Percentiles rank a stretch among this genome's conserved stretches.
phyloP scores from a whole-genome alignment of 305 asterid genomes.

The Euphrasia arctica region DNA sequence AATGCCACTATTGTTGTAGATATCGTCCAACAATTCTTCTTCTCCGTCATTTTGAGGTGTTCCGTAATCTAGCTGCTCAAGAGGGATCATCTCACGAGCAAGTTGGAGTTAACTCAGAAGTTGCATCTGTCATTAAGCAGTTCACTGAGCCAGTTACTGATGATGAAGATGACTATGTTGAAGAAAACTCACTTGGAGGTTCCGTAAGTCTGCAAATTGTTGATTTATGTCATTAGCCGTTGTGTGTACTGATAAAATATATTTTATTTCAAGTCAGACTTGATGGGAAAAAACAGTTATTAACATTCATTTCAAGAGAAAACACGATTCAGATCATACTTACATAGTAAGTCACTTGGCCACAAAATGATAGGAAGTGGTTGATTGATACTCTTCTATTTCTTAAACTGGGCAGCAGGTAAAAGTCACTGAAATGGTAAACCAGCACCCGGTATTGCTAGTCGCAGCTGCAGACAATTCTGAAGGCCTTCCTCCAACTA shows the following conservation, averaged over 20 bases:
- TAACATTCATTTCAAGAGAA: slow-evolving; percentile 3
- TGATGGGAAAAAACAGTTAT: neutral
- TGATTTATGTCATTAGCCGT: slow-evolving; percentile 11
- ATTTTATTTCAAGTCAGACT: slow-evolving; percentile 18
- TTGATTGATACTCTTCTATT: slow-evolving; percentile 22
- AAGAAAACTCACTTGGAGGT: slow-evolving; percentile 42
- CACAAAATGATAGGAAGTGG: slow-evolving; percentile 19
- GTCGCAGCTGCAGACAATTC: slow-evolving; percentile 80
- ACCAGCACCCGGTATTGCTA: slow-evolving; percentile 69
- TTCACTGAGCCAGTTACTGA: slow-evolving; percentile 66
- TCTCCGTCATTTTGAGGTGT: slow-evolving; percentile 92
- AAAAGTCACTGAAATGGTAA: slow-evolving; percentile 38
- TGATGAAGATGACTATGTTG: slow-evolving; percentile 45
- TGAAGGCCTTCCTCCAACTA: slow-evolving; percentile 87
- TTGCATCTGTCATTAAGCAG: slow-evolving; percentile 79
- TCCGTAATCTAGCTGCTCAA: slow-evolving; percentile 59
- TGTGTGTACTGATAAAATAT: slow-evolving; percentile 18
- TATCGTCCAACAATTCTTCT: slow-evolving; percentile 85
- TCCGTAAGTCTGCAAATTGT: slow-evolving; percentile 44
- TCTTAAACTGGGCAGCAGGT: slow-evolving; percentile 39
- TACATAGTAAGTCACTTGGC: too few relatives aligned
- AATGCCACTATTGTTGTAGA: slow-evolving; percentile 43
- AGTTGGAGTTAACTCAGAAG: slow-evolving; percentile 75
- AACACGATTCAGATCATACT: slow-evolving; percentile 11
- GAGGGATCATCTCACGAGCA: slow-evolving; percentile 84